Evolutionary conservation across 495 filamentous ascomycete genomes (phyloP).

Genomic region (Penicillium canescens): DNA sequence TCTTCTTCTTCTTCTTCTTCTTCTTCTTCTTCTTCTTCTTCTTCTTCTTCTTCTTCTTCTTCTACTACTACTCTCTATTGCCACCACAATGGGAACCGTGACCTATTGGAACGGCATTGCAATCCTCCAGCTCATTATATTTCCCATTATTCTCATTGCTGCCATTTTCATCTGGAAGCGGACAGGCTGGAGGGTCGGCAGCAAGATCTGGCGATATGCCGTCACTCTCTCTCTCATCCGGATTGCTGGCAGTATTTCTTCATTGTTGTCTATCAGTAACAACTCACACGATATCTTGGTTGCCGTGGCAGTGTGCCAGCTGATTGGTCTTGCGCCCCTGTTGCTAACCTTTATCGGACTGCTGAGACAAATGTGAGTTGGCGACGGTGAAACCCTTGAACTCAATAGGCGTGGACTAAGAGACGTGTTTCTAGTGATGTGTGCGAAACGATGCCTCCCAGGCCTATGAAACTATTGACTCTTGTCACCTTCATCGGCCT

Average conservation of each 20-base stretch:
- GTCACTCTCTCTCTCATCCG: slow-evolving; percentile 31
- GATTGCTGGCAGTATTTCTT: slow-evolving; percentile 26
- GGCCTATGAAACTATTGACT: slow-evolving; percentile 7
- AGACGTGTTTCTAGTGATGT: slow-evolving; percentile 16
- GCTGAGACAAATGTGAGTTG: slow-evolving; percentile 30
- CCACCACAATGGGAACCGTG: slow-evolving; percentile 20
- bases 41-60: slow-evolving; percentile 1
- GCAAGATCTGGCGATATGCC: slow-evolving; percentile 30
- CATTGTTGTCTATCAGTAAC: slow-evolving; percentile 22
- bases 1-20: neutral
- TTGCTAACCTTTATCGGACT: slow-evolving; percentile 30
- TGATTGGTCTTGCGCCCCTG: slow-evolving; percentile 34
- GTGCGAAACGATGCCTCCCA: slow-evolving; percentile 13
- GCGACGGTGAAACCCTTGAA: neutral
- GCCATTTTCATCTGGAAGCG: slow-evolving; percentile 29
- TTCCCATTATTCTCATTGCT: slow-evolving; percentile 22
- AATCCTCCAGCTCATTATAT: slow-evolving; percentile 32
- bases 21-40: neutral
- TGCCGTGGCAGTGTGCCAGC: slow-evolving; percentile 24
- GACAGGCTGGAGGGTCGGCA: slow-evolving; percentile 26
- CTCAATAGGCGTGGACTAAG: slow-evolving; percentile 8
- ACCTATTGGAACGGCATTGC: slow-evolving; percentile 28
- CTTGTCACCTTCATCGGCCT: slow-evolving; percentile 25
- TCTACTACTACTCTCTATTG: neutral
- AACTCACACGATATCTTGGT: slow-evolving; percentile 17